Conservation (phyloP, 805 yeast genomes). For the Brettanomyces naardenensis region DNA sequence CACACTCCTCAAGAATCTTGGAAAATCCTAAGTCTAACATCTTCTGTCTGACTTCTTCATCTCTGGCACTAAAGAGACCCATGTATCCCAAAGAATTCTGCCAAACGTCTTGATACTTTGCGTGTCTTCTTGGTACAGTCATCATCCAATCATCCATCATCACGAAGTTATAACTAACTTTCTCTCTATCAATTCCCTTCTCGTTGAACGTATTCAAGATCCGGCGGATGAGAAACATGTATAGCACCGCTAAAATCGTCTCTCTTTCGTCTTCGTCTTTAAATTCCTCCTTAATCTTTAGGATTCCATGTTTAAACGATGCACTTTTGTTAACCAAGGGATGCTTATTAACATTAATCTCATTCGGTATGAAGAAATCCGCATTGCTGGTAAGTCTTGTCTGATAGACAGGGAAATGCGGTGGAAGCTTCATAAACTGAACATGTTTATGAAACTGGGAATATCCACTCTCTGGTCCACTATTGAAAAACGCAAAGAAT, state of each 20-base stretch:
- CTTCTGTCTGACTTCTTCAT: conserved; percentile 43
- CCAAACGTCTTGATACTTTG: conserved; percentile 48
- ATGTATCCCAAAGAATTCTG: conserved; percentile 76
- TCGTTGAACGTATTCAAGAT: conserved; percentile 61
- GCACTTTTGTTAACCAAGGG: conserved; percentile 56
- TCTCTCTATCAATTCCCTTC: conserved; percentile 26
- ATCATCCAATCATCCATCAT: conserved; percentile 80
- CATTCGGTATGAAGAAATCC: conserved; percentile 49
- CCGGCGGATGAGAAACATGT: conserved; percentile 65
- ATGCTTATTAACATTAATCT: conserved; percentile 28
- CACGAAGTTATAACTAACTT: conserved; percentile 69
- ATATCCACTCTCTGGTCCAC: conserved; percentile 88
- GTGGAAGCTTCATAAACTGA: conserved; percentile 73
- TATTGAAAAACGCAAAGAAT: conserved; percentile 81
- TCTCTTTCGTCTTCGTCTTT: conserved; percentile 36
- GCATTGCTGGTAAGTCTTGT: conserved; percentile 36
- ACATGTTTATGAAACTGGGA: conserved; percentile 90
- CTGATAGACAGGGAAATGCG: conserved; percentile 49
- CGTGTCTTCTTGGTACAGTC: conserved; percentile 71
- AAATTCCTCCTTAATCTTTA: conserved; percentile 42
- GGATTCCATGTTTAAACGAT: conserved; percentile 76
- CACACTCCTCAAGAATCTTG: conserved; percentile 53
- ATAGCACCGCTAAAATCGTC: conserved; percentile 58
- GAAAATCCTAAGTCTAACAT: conserved; percentile 41
- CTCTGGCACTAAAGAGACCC: conserved; percentile 73